A percentile compares a stretch with the other conserved stretches of the same genome.
Conservation (phyloP, 805 yeast genomes). For the Lipomyces chichibuensis region DNA sequence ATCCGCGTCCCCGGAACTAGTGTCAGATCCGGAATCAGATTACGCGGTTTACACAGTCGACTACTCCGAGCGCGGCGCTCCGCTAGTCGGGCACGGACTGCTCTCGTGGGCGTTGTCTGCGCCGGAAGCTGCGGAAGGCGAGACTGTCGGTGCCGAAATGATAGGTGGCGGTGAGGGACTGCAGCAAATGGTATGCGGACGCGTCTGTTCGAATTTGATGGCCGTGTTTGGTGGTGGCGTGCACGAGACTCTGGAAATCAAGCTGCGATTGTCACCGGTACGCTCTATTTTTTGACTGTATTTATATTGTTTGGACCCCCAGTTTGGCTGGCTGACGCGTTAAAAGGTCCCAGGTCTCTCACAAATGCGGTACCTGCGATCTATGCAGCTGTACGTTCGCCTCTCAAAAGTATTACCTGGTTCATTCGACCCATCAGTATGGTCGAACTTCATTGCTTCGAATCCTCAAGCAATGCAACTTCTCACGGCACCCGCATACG, state of each 20-base stretch:
- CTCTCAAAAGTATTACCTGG: conserved; percentile 30
- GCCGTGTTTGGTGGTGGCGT: conserved; percentile 36
- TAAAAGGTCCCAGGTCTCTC: conserved; percentile 29
- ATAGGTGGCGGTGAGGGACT: neutral
- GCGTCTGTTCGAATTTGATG: conserved; percentile 38
- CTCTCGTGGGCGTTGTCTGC: conserved; percentile 39
- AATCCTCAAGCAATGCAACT: conserved; percentile 27
- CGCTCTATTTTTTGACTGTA: neutral
- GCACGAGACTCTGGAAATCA: conserved; percentile 41
- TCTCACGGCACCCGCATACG: conserved; percentile 27
- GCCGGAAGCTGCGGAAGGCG: conserved; percentile 1
- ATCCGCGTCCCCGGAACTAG: conserved; percentile 46
- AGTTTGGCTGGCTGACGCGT: neutral
- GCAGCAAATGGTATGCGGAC: conserved; percentile 36
- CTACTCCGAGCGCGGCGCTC: conserved; percentile 46
- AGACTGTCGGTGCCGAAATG: neutral
- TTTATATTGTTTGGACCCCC: neutral
- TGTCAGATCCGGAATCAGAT: conserved; percentile 42
- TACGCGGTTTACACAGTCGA: conserved; percentile 49
- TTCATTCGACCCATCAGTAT: conserved; percentile 31
- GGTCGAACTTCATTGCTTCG: conserved; percentile 31
- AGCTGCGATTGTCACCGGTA: conserved; percentile 39
- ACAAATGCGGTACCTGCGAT: conserved; percentile 26
- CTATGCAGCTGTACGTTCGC: conserved; percentile 32
- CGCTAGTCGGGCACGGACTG: conserved; percentile 49